These are phyloP conservation scores for Ormosia semicastrata DNA, from an alignment of 306 rosid genomes.

Conservation along the genomic window DNA sequence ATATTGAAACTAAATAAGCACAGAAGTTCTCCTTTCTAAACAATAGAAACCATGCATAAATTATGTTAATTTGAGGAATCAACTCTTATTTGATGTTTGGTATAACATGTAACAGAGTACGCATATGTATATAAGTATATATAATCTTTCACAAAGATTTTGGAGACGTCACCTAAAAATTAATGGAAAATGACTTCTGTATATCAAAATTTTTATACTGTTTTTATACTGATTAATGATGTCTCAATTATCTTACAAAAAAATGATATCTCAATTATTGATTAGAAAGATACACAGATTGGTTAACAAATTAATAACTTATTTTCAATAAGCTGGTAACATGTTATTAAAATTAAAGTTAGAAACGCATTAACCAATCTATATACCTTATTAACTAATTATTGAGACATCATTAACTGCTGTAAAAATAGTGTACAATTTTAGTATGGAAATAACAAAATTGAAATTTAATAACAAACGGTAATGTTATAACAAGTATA, in stretches of 20 bases:
- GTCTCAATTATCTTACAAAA: too few species aligned
- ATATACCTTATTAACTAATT: too few species aligned
- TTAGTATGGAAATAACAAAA: neutral
- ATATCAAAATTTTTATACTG: too few species aligned
- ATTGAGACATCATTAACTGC: neutral
- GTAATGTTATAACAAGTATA: neutral
- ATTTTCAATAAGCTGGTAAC: neutral
- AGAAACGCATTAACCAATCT: neutral
- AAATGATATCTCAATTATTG: too few species aligned
- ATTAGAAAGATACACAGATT: too few species aligned
- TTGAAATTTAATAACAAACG: neutral
- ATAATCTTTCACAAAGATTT: neutral
- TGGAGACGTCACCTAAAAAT: neutral
- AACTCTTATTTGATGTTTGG: neutral
- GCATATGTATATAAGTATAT: too few species aligned
- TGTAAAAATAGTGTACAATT: too few species aligned
- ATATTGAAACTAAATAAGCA: neutral
- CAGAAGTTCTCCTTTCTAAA: neutral
- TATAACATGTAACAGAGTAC: neutral
- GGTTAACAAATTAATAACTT: neutral
- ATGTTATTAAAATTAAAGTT: neutral
- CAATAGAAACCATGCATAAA: neutral
- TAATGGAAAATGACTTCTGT: too few species aligned
- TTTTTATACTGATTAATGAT: too few species aligned
- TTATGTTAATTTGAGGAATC: neutral